Evolutionary conservation across 2,329 filamentous ascomycete species (phyloP), one percentile per base, ranked within the genome.

Genomic region (Stromatinia cepivora): DNA sequence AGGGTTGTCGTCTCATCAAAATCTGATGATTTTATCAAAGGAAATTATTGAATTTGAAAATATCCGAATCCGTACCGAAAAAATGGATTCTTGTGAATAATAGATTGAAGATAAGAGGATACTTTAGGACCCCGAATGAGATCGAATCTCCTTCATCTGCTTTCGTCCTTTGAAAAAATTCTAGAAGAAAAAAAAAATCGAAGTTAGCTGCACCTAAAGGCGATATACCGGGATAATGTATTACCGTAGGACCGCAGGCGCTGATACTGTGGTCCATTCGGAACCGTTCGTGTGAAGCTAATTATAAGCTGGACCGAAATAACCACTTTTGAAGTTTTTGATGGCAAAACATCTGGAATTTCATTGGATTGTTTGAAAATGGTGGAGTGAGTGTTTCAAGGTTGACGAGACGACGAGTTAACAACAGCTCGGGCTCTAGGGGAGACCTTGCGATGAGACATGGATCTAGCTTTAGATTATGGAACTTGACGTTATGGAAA

Each of bases 401-500:
- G 59, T 62, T 62, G 59, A 36, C 59, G 45, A 62, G 59, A 62
- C 59, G 59, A 62, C 45, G 28, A 62, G 28, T 34, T 11, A 34
- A 36, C 11, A 6, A 10, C 4, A 50, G 59, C 45, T 62, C 59
- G 59, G 59, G 45, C 45, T 48, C 11, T 48, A 50, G 46, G 28
- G 46, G 22, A 22, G 10, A 10, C 59, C 59, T 62, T 50, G 59
- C 22, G 22, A 1, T 36, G 6, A 17, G 17, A 6, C 42, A 48
- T 62, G 58, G 42, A 62, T 62, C 42, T 48, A 62, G 58, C 58
- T 62, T 48, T 62, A 13, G 7, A 5, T 48, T 15, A 25, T 50
- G 59, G 45, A 50, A 31, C 31, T 62, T 62, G 45, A 62, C 59
- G 59, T 62, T 62, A 25, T 62, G 59, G 59, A 50, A 62, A 50